A percentile compares a stretch with the other conserved stretches of the same genome.
phyloP scores from a whole-genome alignment of 192 early-diverging fungal genomes.

The Entomortierella beljakovae region DNA sequence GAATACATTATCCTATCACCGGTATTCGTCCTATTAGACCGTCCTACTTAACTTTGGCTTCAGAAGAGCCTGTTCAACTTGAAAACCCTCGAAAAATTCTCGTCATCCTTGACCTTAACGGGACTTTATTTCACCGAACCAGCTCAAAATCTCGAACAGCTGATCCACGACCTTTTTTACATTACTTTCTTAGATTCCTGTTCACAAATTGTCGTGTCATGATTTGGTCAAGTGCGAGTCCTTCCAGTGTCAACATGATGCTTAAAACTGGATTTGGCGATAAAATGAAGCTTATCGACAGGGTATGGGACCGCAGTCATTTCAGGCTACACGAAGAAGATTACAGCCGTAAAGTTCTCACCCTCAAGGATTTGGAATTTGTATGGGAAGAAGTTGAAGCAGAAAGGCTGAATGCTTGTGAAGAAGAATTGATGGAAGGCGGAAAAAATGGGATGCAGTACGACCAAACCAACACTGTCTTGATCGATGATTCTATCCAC shows the following conservation, averaged over 20 bases:
- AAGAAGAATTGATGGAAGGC: background rate
- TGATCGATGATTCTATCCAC: conserved; percentile 63
- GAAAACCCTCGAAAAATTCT: conserved; percentile 49
- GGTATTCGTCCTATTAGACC: conserved; percentile 33
- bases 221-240: conserved; percentile 80
- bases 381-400: conserved; percentile 62
- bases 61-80: background rate
- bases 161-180: conserved; percentile 61
- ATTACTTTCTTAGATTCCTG: conserved; percentile 66
- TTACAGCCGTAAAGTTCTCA: conserved; percentile 55
- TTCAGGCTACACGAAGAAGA: conserved; percentile 57
- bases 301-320: conserved; percentile 69
- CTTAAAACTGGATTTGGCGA: conserved; percentile 54
- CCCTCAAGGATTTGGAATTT: conserved; percentile 72
- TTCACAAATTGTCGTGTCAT: conserved; percentile 72
- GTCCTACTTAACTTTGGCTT: conserved; percentile 1
- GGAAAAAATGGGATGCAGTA: conserved; percentile 10
- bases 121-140: conserved; percentile 68
- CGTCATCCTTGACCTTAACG: conserved; percentile 79
- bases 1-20: conserved; percentile 18
- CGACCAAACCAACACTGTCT: conserved; percentile 62
- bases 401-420: background rate
- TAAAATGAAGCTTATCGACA: conserved; percentile 39
- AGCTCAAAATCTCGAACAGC: conserved; percentile 6
- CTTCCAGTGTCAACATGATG: conserved; percentile 67